Evolutionary conservation across 345 rosid species (phyloP), one percentile per base, ranked within the genome.

Genomic region (Ailanthus altissimus): DNA sequence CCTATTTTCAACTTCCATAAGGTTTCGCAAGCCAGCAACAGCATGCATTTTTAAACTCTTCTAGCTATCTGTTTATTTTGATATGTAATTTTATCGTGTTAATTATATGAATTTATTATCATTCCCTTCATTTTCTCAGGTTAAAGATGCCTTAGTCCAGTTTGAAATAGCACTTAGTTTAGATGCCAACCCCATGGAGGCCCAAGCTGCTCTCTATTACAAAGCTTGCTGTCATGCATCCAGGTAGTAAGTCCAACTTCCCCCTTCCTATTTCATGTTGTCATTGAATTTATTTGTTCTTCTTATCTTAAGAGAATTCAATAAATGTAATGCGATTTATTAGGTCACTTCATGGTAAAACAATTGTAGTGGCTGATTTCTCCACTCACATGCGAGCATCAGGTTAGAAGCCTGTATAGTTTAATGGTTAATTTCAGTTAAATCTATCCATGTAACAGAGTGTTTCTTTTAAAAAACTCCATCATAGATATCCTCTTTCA

Each of bases 211-310:
- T 50, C 88, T 89, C 59, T 93, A 93, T 81, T 92, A 93, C 86
- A 96, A 96, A 88, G 98, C 98, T 47, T 92, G 97, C 78, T 93
- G 98, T 83, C 97, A 90, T 86, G 94, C 94, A 74, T 93, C 87
- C 85, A 76, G 84, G 97, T 91, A 85, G 61, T 80, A 50, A 77
- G 65, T 75, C 66, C 58, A 40, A 6, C 8, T 74, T 67, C 32
- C 23, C 54, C 45, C 53, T 42, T 21, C 7, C 5, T 67, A 12
- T 0, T 53, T 63, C 1, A 60, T 38, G 11, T 15, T 67, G 46
- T n/a, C n/a, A 11, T 65, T 42, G 25, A 26, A 60, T 60, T 60
- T 60, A 14, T 25, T 65, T 2, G 20, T 5, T 15, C 3, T 32
- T 62, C 11, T 32, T 28, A 62, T 62, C 20, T 28, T 15, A 62